Evolutionary conservation across 768 basidiomycete genomes (phyloP), one percentile per base, ranked within the genome.

Genomic region (Mrakia blollopis): DNA sequence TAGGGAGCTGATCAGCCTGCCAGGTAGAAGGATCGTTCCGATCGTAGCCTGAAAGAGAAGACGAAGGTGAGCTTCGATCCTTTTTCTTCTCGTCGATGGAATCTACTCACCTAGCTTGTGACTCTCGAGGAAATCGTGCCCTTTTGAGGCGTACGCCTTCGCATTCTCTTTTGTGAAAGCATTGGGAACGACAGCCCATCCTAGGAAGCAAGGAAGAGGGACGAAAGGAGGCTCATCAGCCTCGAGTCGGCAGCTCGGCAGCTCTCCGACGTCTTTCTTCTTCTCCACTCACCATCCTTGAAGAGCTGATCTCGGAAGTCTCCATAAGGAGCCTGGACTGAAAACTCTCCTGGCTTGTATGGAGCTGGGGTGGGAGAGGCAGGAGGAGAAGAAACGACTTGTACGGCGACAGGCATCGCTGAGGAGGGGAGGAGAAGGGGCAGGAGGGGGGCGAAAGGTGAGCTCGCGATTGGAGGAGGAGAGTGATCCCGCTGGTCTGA

Each of bases 1-100:
- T 13, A 1, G 47, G 50, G 23, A 57, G 50, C 39, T 16, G 47
- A 3, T 81, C 81, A 28, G 79, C 63, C 25, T 47, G 50, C 73
- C 80, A 82, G 6, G 54, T 70, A 73, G 78, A 80, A 13, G 81
- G 75, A 78, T 82, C 81, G 65, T 81, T 75, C 35, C 82, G 62
- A 71, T 81, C 79, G 75, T 79, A 82, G 6, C 82, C 82, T 30
- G 57, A 57, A 6, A 11, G 54, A 57, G 4, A 25, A 0, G 57
- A 28, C 6, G 10, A n/a, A 28, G 57, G 25, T 57, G 57, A 57
- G 25, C 57, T 57, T 13, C 1, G 23, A n/a, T 18, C 10, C 18
- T 57, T 8, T n/a, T 57, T 28, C 25, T 28, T n/a, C 57, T 57
- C 28, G 9, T 28, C 23, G 25, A 4, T 54, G 25, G n/a, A 5